phyloP scores from a whole-genome alignment of 2,329 filamentous ascomycete species.

The Hortaea werneckii region DNA sequence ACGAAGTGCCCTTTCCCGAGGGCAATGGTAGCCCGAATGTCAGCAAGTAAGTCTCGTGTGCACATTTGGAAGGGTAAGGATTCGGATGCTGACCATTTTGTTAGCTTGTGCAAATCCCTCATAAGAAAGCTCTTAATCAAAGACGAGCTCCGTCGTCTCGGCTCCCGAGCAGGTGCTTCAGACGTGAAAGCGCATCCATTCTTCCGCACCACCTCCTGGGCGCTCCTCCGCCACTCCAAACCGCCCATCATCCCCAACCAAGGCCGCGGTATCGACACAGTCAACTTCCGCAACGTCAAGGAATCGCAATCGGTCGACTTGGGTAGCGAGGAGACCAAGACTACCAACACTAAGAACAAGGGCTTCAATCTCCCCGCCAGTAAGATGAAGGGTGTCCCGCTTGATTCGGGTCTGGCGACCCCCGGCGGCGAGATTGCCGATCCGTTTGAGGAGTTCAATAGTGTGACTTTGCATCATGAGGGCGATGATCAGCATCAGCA shows the following conservation, averaged over 20 bases:
- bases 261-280: constrained; percentile 79
- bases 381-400: constrained; percentile 63
- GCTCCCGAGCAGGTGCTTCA: constrained; percentile 86
- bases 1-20: constrained; percentile 94
- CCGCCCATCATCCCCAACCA: constrained; percentile 92
- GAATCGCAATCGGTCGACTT: constrained; percentile 93
- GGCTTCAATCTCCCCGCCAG: constrained; percentile 23
- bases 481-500: constrained; percentile 50
- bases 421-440: constrained; percentile 73
- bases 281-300: constrained; percentile 97
- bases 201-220: constrained; percentile 94
- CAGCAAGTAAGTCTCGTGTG: constrained; percentile 62
- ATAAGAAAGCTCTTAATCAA: constrained; percentile 97
- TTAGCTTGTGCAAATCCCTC: constrained; percentile 85
- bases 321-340: constrained; percentile 20
- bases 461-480: constrained; percentile 92
- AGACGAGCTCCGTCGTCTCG: constrained; percentile 86
- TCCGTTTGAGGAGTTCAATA: constrained; percentile 98
- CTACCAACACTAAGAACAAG: constrained; percentile 22
- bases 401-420: constrained; percentile 77
- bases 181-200: constrained; percentile 96
- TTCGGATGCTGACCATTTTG: not conserved
- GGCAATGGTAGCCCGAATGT: constrained; percentile 73
- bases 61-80: not conserved
- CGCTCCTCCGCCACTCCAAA: constrained; percentile 92